These are phyloP conservation scores for Rhododendron mucronatum DNA, from an alignment of 148 eudicot genomes.

Conservation along the genomic window DNA sequence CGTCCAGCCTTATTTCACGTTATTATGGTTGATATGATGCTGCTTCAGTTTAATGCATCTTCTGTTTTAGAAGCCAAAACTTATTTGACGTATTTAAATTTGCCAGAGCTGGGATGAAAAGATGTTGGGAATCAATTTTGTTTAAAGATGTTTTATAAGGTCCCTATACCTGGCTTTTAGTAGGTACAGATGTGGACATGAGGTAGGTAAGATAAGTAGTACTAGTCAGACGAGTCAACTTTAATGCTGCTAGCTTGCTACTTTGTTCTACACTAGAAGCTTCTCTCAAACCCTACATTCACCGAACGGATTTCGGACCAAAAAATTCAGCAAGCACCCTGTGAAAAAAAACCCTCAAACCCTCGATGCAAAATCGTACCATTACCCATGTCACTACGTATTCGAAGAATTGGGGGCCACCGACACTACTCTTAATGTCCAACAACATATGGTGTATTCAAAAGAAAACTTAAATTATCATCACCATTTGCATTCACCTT, in stretches of 20 bases:
- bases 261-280: background rate
- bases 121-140: background rate
- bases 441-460: background rate
- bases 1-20: background rate
- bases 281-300: background rate
- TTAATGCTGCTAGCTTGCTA: background rate
- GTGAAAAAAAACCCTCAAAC: background rate
- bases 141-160: background rate
- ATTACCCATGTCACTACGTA: background rate
- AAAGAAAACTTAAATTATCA: background rate
- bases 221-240: background rate
- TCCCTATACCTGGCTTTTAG: background rate
- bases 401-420: background rate
- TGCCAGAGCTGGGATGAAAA: background rate
- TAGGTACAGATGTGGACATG: background rate
- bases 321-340: background rate
- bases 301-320: background rate
- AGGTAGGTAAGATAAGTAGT: background rate
- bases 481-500: slow-evolving; percentile 34
- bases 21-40: background rate
- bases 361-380: background rate
- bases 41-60: background rate
- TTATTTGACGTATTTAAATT: background rate
- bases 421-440: background rate
- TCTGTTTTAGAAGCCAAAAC: background rate